Base-by-base conservation (phyloP, 345 rosid species). In the Dipteronia dyeriana region DNA sequence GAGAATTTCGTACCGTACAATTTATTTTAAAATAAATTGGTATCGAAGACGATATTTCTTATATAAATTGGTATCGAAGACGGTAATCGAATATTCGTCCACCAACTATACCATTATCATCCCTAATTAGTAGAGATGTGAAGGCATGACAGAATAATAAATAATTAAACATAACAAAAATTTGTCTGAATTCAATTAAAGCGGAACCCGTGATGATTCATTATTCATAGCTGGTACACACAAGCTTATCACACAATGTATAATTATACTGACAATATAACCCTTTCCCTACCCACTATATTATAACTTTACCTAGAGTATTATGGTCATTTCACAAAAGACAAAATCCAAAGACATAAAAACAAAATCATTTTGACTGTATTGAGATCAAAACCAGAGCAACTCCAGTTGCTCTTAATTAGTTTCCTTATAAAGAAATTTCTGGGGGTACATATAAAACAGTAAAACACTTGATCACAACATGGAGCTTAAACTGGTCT, bases 401-500 rank as follows among this genome's bases (percentile, higher is more conserved):
- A 22, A 41, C 16, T 39, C 22, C 0, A 2, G 4, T 17, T 3
- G 17, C 1, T 43, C 1, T 2, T 0, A 14, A 39, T 43, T 60
- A 61, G 49, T 49, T 38, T 45, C 66, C 13, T 5, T 7, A 39
- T 3, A 5, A 34, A n/a, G 34, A 20, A 38, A 20, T 13, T n/a
- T n/a, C 12, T 39, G 65, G 1, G 23, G 49, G 1, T 3, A 20
- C 45, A 1, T 43, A 0, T 22, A 51, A 8, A n/a, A 16, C 14
- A 31, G 26, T 43, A 25, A 2, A 1, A 13, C 47, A n/a, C n/a
- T n/a, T n/a, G n/a, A n/a, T n/a, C n/a, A 29, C 64, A 17, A 74
- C 39, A 85, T 84, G 86, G 76, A 80, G 65, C 78, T 41, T 43
- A 75, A 76, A 73, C 39, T 82, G 38, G 9, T 75, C 7, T 62